Base-by-base conservation (phyloP, 768 basidiomycete genomes). In the Termitomyces sp. region DNA sequence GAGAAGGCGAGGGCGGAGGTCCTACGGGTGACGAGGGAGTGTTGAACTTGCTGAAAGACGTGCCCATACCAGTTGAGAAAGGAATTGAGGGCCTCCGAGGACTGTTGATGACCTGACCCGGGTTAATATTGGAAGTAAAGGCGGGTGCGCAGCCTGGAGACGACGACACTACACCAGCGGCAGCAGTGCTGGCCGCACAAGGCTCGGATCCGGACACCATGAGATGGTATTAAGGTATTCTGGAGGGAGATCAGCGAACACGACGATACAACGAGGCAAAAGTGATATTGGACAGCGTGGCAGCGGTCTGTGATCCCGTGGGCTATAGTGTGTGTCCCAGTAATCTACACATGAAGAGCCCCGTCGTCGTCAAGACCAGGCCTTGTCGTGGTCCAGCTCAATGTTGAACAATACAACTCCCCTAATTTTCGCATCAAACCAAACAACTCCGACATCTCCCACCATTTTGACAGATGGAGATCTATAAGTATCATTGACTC, bases 91-190 rank as follows among this genome's bases (percentile, higher is more conserved):
- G 51, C 16, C 59, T 61, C 22, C 56, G 51, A 25, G 65, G 53
- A 20, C 56, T 59, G n/a, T 57, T 54, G 18, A 36, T 45, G 43
- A 53, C 52, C 42, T 62, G 32, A 44, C 18, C 43, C 27, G 45
- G 60, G 63, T 61, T 64, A 66, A 73, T 71, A 70, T 76, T 74
- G 62, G 76, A 74, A 65, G 64, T 68, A 55, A 66, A 70, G 50
- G 71, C 50, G 38, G 52, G 52, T 42, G 48, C 38, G 66, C 54
- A 74, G 68, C 56, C 67, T 65, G 66, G 56, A 44, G 60, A 70
- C 66, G 70, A 73, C 73, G 62, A 73, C 70, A 53, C 74, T 67
- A 57, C 66, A 70, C 42, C 42, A 51, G 51, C 51, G 56, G 45
- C 48, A 45, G 40, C 35, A 43, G 38, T 63, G 53, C 54, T 60